phyloP scores from a whole-genome alignment of 768 basidiomycete species.

The Solioccasus polychromus region DNA sequence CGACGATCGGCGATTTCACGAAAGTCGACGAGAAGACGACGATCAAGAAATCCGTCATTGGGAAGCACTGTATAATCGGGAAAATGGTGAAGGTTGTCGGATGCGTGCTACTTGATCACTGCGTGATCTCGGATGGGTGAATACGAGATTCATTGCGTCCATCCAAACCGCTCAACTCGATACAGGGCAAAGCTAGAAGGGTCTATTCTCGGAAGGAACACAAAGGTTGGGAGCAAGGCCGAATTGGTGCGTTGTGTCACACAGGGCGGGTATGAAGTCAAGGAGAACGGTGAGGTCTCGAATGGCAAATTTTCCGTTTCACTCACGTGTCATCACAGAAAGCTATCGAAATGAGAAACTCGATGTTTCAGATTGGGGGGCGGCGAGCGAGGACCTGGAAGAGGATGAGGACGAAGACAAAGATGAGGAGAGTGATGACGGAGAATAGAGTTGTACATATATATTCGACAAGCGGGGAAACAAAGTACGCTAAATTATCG shows the following conservation, averaged over 20 bases:
- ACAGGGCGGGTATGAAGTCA: conserved; percentile 75
- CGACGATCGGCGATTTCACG: conserved; percentile 79
- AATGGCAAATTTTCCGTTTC: background rate
- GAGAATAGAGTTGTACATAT: conserved; percentile 3
- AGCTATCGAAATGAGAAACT: conserved; percentile 53
- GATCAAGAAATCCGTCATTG: conserved; percentile 78
- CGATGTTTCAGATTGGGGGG: conserved; percentile 55
- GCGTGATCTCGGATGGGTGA: conserved; percentile 83
- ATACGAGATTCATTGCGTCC: background rate
- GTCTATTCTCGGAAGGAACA: conserved; percentile 72
- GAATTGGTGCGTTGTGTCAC: conserved; percentile 68
- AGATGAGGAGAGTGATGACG: conserved; percentile 13
- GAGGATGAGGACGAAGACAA: conserved; percentile 24
- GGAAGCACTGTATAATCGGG: conserved; percentile 81
- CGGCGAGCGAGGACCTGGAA: conserved; percentile 27
- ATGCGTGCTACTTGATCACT: conserved; percentile 86
- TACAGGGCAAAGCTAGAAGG: conserved; percentile 72
- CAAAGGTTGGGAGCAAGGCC: conserved; percentile 67
- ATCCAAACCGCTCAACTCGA: conserved; percentile 4
- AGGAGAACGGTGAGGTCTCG: conserved; percentile 49
- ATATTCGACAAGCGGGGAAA: conserved; percentile 1
- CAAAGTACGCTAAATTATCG: conserved; percentile 9
- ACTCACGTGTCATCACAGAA: conserved; percentile 36
- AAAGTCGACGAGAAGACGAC: conserved; percentile 75
- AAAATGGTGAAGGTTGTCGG: conserved; percentile 80